phyloP scores from a whole-genome alignment of 805 yeast genomes.

The Pichia paraexigua region DNA sequence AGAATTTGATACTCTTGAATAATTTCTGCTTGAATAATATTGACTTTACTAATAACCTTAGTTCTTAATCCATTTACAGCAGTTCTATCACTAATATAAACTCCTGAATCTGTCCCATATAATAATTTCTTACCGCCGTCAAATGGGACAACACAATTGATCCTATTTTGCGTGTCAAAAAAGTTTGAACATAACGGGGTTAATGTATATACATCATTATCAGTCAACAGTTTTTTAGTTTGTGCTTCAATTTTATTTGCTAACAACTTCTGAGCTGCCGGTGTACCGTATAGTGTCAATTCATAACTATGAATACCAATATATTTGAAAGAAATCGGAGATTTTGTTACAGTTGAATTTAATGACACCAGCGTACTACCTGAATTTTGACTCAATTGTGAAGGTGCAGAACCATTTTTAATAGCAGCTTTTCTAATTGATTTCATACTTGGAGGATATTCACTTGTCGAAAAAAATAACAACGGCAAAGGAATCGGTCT shows the following conservation, averaged over 20 bases:
- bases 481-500: conserved; percentile 79
- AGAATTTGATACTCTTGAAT: conserved; percentile 84
- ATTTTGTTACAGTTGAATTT: conserved; percentile 27
- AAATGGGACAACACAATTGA: conserved; percentile 87
- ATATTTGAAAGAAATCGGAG: conserved; percentile 45
- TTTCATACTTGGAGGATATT: conserved; percentile 63
- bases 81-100: conserved; percentile 66
- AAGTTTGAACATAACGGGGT: conserved; percentile 67
- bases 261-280: conserved; percentile 68
- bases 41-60: conserved; percentile 62
- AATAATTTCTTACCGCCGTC: conserved; percentile 89
- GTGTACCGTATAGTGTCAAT: conserved; percentile 44
- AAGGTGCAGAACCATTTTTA: conserved; percentile 26
- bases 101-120: conserved; percentile 89
- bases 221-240: conserved; percentile 61
- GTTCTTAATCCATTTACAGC: conserved; percentile 44
- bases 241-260: conserved; percentile 74
- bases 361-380: conserved; percentile 14
- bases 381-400: conserved; percentile 20
- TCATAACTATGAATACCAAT: conserved; percentile 50
- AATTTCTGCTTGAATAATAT: conserved; percentile 84
- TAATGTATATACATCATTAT: conserved; percentile 72
- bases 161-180: conserved; percentile 66
- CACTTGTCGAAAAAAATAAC: conserved; percentile 65
- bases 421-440: conserved; percentile 35